These are phyloP conservation scores for Phytophthora colocasiae DNA, from an alignment of 352 stramenopile genomes.

Conservation along the genomic window DNA sequence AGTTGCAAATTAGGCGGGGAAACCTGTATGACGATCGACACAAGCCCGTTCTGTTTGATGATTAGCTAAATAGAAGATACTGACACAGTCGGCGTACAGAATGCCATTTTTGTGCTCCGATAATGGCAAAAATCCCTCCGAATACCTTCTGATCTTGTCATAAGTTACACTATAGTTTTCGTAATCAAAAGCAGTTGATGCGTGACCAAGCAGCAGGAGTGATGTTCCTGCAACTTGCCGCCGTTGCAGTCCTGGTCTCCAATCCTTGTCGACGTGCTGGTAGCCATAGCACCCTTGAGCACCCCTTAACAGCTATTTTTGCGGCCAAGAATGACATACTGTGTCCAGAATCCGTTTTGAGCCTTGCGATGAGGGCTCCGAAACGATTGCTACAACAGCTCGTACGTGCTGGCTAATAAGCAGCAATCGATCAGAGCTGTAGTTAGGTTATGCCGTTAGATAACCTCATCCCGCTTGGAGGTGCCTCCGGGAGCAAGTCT, in stretches of 20 bases:
- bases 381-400: no score
- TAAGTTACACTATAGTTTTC: neutral
- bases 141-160: neutral
- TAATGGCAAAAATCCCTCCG: neutral
- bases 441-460: slow-evolving; percentile 45
- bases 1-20: no score
- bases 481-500: slow-evolving; percentile 16
- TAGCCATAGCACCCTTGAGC: no score
- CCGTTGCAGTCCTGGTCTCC: slow-evolving; percentile 1
- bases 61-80: slow-evolving; percentile 20
- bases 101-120: neutral
- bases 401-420: no score
- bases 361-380: no score
- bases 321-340: no score
- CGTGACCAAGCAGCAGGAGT: slow-evolving; percentile 6
- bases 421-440: no score
- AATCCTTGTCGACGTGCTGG: neutral
- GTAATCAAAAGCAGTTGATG: slow-evolving; percentile 21
- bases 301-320: no score
- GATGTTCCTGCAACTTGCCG: slow-evolving; percentile 12
- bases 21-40: slow-evolving; percentile 38
- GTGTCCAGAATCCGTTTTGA: no score
- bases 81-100: slow-evolving; percentile 6
- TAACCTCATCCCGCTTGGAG: slow-evolving; percentile 61
- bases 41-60: neutral